phyloP scores from a whole-genome alignment of 1,284 basidiomycete species.

The Malassezia sympodialis region DNA sequence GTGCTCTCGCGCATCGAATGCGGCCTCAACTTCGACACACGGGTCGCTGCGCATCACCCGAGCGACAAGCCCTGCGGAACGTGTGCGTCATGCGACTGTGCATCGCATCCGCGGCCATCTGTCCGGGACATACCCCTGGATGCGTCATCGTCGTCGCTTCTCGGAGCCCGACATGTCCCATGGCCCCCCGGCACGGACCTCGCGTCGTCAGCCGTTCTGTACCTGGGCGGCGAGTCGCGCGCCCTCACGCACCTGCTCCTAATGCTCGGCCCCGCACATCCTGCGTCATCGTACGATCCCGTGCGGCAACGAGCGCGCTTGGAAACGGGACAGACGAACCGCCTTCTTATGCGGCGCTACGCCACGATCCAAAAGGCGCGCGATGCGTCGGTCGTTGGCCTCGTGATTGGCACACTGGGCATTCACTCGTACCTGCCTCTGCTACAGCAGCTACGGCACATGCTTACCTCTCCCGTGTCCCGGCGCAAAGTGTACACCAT shows the following conservation, averaged over 20 bases:
- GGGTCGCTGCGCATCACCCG: background rate
- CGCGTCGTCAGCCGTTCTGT: conserved; percentile 56
- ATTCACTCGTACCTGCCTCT: conserved; percentile 51
- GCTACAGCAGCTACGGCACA: conserved; percentile 24
- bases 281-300: conserved; percentile 67
- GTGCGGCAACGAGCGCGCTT: conserved; percentile 50
- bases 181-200: conserved; percentile 20
- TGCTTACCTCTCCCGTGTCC: conserved; percentile 57
- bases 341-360: conserved; percentile 82
- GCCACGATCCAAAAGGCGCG: conserved; percentile 76
- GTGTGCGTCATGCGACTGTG: background rate
- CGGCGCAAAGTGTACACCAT: conserved; percentile 66
- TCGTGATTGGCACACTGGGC: conserved; percentile 87
- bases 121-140: background rate
- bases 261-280: conserved; percentile 26
- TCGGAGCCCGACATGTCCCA: background rate
- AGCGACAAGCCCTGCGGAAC: background rate
- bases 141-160: background rate
- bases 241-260: conserved; percentile 69
- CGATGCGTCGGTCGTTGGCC: conserved; percentile 85
- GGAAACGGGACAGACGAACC: conserved; percentile 59
- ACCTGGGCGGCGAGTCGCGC: conserved; percentile 73
- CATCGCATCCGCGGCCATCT: background rate
- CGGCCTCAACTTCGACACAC: conserved; percentile 21
- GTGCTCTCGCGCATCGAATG: conserved; percentile 31